A percentile compares a stretch with the other conserved stretches of the same genome.
Conservation (phyloP, 2,329 filamentous ascomycete genomes). For the Tolypocladium ovalisporum region DNA sequence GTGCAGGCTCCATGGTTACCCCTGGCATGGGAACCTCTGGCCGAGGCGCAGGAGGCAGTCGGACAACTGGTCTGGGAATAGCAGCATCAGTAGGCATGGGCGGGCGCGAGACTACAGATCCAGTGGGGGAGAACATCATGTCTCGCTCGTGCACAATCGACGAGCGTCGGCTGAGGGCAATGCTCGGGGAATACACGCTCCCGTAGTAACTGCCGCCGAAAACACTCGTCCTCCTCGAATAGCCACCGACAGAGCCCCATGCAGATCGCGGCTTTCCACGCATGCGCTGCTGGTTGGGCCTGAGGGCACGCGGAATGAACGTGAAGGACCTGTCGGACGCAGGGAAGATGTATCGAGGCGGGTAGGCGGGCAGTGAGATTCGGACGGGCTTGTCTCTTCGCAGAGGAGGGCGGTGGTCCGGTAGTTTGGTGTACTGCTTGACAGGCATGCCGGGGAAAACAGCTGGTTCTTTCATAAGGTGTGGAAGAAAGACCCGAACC, state of each 20-base stretch:
- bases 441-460: slow-evolving; percentile 67
- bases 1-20: slow-evolving; percentile 7
- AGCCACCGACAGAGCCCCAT: slow-evolving; percentile 54
- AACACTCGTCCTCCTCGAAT: slow-evolving; percentile 72
- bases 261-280: slow-evolving; percentile 61
- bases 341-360: slow-evolving; percentile 83
- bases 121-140: slow-evolving; percentile 68
- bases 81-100: slow-evolving; percentile 48
- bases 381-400: slow-evolving; percentile 94
- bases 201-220: slow-evolving; percentile 61
- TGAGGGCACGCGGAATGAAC: slow-evolving; percentile 88
- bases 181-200: slow-evolving; percentile 74
- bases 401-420: slow-evolving; percentile 86
- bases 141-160: slow-evolving; percentile 62
- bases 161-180: slow-evolving; percentile 80
- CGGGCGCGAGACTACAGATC: slow-evolving; percentile 62
- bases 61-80: slow-evolving; percentile 60
- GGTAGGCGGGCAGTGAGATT: slow-evolving; percentile 72
- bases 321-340: slow-evolving; percentile 88
- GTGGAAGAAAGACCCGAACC: slow-evolving; percentile 69
- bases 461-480: slow-evolving; percentile 55
- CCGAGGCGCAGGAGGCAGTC: slow-evolving; percentile 57
- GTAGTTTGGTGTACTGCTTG: slow-evolving; percentile 86
- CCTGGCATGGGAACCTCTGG: slow-evolving; percentile 14
- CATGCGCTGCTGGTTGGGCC: slow-evolving; percentile 80